Conservation (phyloP, 2,329 filamentous ascomycete genomes). For the Trichoderma koningii region DNA sequence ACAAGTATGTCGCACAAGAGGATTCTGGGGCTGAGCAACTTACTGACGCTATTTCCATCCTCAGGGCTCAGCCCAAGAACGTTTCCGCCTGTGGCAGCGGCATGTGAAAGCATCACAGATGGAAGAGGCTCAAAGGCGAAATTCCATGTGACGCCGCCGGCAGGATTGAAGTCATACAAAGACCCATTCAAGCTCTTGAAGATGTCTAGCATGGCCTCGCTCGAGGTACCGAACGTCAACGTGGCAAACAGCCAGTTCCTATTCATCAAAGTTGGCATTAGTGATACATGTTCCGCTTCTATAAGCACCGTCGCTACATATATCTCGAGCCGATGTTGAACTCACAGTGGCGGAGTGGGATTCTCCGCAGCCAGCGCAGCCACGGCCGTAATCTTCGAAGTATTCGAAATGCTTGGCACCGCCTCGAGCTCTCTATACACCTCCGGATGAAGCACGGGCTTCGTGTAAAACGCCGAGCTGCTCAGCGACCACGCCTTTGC, state of each 20-base stretch:
- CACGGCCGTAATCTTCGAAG: background rate
- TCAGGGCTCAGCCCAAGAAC: background rate
- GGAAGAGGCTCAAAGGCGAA: slow-evolving; percentile 18
- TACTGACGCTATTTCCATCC: slow-evolving; percentile 13
- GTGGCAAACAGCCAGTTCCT: slow-evolving; percentile 19
- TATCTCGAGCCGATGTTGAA: background rate
- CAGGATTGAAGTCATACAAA: slow-evolving; percentile 13
- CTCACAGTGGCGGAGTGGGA: slow-evolving; percentile 13
- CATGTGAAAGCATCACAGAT: slow-evolving; percentile 14
- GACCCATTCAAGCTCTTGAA: slow-evolving; percentile 11
- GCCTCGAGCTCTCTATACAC: background rate
- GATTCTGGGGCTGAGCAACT: background rate
- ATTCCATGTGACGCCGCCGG: slow-evolving; percentile 7
- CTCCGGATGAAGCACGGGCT: slow-evolving; percentile 24
- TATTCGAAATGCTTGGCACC: slow-evolving; percentile 1
- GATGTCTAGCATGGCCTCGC: slow-evolving; percentile 12
- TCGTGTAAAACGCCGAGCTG: slow-evolving; percentile 29
- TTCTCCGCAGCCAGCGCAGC: slow-evolving; percentile 5
- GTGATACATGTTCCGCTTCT: background rate
- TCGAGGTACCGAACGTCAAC: slow-evolving; percentile 4
- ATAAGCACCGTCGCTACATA: too few relatives aligned
- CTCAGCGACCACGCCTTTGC: slow-evolving; percentile 29
- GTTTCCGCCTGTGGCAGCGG: background rate
- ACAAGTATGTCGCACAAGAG: background rate
- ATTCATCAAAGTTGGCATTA: slow-evolving; percentile 1